Evolutionary conservation across 164 flowering plant species (phyloP), one percentile per base, ranked within the genome.

Genomic region (Macadamia tetraphylla): DNA sequence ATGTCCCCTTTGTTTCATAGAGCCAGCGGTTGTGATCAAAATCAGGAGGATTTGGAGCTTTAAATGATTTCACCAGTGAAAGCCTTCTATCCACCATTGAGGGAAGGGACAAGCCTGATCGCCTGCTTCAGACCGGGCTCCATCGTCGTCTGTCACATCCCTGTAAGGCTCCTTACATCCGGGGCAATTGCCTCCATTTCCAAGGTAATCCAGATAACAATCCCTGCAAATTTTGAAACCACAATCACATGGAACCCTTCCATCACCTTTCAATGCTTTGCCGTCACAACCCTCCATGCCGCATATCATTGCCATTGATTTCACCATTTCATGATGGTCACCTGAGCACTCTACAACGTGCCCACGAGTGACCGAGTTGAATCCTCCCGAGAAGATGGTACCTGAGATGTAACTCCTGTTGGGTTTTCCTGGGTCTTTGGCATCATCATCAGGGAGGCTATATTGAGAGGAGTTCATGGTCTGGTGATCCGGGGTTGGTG

Each of bases 1-100:
- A 93, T 51, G 97, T 91, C 60, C 97, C 98, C 71, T 89, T 89
- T 0, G 94, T 91, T 80, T 93, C 97, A 49, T 81, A 93, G 58
- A 93, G 80, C 97, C 96, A 93, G 1, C 86, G 67, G 1, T 81
- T 76, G 66, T 93, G 97, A 81, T 91, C 98, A 51, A 93, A 89
- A 15, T 93, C 97, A 6, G 70, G 82, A 5, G 73, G 74, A 6
- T 84, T 83, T 3, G 86, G 87, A 0, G 83, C 84, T 71, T 84
- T 91, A 11, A 87, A 81, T 0, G 98, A 91, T 68, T 77, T 86
- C 73, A 89, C 92, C 4, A 93, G 66, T 0, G 96, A 91, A 67
- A 90, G 76, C 76, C 83, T 75, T 61, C 72, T 76, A 14, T 77
- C 84, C 3, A 77, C 79, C 85, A 83, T 81, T 1, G 88, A 80